Evolutionary conservation across 179 eudicot species (phyloP).

Genomic region (Heliamphora pulchella): DNA sequence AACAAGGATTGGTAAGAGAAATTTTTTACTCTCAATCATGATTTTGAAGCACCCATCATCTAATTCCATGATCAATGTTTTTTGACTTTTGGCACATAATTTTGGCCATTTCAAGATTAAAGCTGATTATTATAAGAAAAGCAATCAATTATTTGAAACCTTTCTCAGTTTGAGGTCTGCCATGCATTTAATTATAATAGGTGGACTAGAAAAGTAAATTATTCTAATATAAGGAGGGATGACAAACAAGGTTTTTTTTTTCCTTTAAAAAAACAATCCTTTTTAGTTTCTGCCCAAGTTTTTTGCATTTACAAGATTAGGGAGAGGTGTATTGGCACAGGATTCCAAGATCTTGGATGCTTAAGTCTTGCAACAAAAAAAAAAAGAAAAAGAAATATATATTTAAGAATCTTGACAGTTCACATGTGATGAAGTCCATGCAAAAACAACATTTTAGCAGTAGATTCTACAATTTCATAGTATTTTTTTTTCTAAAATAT

Average conservation of each 20-base stretch:
- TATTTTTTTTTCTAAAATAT: too few relatives aligned
- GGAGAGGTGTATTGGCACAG: too few relatives aligned
- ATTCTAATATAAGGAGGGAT: not conserved
- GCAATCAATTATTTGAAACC: constrained; percentile 1
- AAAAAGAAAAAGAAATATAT: too few relatives aligned
- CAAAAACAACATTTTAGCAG: too few relatives aligned
- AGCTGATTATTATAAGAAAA: not conserved
- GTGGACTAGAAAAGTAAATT: not conserved
- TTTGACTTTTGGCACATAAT: constrained; percentile 1
- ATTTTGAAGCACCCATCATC: constrained; percentile 11
- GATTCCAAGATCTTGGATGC: too few relatives aligned
- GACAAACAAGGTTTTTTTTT: not conserved
- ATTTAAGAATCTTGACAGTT: too few relatives aligned
- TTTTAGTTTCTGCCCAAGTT: too few relatives aligned
- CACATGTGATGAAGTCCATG: too few relatives aligned
- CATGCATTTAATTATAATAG: not conserved
- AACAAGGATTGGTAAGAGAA: constrained; percentile 5
- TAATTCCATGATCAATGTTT: constrained; percentile 5
- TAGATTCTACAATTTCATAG: too few relatives aligned
- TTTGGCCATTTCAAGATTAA: not conserved
- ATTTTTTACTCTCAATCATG: not conserved
- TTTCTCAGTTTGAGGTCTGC: not conserved
- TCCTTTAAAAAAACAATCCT: not conserved
- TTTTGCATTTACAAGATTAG: too few relatives aligned
- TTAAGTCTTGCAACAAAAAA: too few relatives aligned